Evolutionary conservation across 2,329 filamentous ascomycete genomes (phyloP).

Genomic region (Cercospora janseana): DNA sequence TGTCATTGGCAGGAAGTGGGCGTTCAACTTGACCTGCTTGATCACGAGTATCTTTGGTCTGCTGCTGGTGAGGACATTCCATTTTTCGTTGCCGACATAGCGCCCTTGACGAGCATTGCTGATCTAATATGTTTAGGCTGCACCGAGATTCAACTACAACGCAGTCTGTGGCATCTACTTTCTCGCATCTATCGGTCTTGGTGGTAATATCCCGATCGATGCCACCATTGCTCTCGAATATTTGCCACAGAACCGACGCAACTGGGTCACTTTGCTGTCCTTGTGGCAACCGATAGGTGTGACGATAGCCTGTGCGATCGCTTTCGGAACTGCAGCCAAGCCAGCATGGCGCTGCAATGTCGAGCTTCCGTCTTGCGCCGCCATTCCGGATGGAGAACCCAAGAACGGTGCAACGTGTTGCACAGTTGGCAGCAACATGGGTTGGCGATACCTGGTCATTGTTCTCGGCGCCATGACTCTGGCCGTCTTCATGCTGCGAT

Average conservation of each 20-base stretch:
- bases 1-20: constrained; percentile 54
- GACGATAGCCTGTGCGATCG: constrained; percentile 51
- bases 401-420: constrained; percentile 36
- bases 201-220: constrained; percentile 57
- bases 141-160: constrained; percentile 44
- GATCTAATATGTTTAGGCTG: constrained; percentile 35
- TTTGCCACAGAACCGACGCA: constrained; percentile 53
- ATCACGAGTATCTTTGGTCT: constrained; percentile 55
- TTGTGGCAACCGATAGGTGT: constrained; percentile 58
- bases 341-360: constrained; percentile 52
- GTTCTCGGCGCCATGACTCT: constrained; percentile 43
- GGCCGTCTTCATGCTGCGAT: constrained; percentile 51
- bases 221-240: constrained; percentile 58
- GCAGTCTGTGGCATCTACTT: constrained; percentile 46
- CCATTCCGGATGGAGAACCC: constrained; percentile 30
- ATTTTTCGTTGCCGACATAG: not conserved
- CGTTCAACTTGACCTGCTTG: constrained; percentile 60
- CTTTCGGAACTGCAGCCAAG: constrained; percentile 51
- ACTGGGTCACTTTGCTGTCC: constrained; percentile 54
- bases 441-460: constrained; percentile 47
- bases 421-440: constrained; percentile 43
- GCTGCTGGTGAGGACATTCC: constrained; percentile 41
- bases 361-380: constrained; percentile 50
- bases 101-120: not conserved
- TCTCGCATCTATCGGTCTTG: constrained; percentile 34